Evolutionary conservation across 192 early-diverging fungal genomes (phyloP), one percentile per base, ranked within the genome.

Genomic region (Oehlia diaphana): DNA sequence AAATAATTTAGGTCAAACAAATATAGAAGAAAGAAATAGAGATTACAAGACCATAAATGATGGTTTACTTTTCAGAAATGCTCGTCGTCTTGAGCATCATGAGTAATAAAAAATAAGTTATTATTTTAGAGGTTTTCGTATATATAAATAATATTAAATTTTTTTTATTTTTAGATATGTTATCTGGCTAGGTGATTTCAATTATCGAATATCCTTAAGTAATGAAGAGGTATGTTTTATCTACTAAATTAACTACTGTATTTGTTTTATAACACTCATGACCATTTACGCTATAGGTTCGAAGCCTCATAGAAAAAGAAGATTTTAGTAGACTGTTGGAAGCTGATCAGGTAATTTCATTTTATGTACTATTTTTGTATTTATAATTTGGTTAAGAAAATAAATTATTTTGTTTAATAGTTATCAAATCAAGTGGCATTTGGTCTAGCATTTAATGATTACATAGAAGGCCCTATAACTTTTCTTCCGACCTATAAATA

Each of bases 101-200:
- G 92, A 97, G 88, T 95, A 88, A 80, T 87, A 78, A 42, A 75
- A 61, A 77, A n/a, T n/a, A 26, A 77, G 47, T 37, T 65, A 3
- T 31, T 12, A 49, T 76, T 50, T 19, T 65, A 35, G 35, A 21
- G 39, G 42, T 16, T 47, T 31, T 33, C 1, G 26, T 61, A 6
- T 53, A 35, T 74, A 9, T 37, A 79, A n/a, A 66, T 66, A 12
- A 66, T 10, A 21, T 19, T 23, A 63, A 9, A 61, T 63, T 4
- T 68, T 62, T 26, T 53, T 63, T 47, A 63, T 65, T 61, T 73
- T 23, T 76, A 89, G 88, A 39, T 85, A 83, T 35, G 84, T 94
- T 33, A 83, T 95, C 26, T 99, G 95, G 95, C 89, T 95, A 35
- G 95, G 97, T 49, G 97, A 99, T 83, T 92, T 99, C 61, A 99